Conservation (phyloP, 306 rosid species). For the Alnus rubra region DNA sequence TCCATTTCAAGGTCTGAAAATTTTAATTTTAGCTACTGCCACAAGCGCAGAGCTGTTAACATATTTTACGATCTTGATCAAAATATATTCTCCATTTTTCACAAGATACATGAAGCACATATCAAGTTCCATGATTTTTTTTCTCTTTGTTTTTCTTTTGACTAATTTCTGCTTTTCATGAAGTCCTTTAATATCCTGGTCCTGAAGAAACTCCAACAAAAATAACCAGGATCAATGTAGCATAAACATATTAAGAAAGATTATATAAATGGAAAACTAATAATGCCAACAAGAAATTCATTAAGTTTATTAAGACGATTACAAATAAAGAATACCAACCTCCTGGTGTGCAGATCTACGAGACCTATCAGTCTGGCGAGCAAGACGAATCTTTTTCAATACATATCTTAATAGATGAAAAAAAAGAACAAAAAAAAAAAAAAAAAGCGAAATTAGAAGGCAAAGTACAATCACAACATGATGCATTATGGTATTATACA, state of each 20-base stretch:
- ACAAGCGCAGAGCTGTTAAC: not conserved
- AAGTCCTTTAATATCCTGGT: not conserved
- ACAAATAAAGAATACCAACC: slow-evolving; percentile 52
- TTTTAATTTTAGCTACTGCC: not conserved
- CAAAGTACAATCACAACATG: slow-evolving; percentile 2
- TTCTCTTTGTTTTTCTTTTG: not conserved
- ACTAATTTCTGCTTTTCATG: not conserved
- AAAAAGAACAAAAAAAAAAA: not conserved
- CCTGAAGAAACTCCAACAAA: slow-evolving; percentile 3
- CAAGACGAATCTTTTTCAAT: slow-evolving; percentile 94
- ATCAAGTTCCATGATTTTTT: not conserved
- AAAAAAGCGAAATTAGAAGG: slow-evolving; percentile 17
- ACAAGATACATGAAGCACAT: not conserved
- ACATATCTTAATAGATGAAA: slow-evolving; percentile 62
- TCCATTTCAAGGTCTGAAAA: slow-evolving; percentile 9
- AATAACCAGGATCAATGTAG: slow-evolving; percentile 10
- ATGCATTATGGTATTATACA: slow-evolving; percentile 16
- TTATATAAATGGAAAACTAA: slow-evolving; percentile 17
- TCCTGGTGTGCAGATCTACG: slow-evolving; percentile 97
- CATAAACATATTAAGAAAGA: not conserved
- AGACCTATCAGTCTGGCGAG: slow-evolving; percentile 91
- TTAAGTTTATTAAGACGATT: slow-evolving; percentile 7
- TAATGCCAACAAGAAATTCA: slow-evolving; percentile 14
- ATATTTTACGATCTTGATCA: not conserved
- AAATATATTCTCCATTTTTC: not conserved